Conservation (phyloP, 140 eudicot genomes). For the Stevia rebaudiana region DNA sequence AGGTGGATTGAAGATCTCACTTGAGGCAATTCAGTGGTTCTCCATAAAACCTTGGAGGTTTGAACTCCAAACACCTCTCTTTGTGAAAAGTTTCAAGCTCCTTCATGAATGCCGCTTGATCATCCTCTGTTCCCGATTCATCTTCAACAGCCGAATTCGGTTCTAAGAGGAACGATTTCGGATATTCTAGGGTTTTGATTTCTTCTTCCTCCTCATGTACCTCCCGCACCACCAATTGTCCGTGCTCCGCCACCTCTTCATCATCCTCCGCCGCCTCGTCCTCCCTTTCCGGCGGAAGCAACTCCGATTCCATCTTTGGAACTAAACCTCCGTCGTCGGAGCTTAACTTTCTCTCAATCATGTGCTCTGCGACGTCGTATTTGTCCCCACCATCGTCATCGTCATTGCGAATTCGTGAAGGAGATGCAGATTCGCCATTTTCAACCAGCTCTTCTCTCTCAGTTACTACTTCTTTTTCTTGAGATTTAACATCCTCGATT, state of each 20-base stretch:
- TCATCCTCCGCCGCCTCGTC: conserved; percentile 34
- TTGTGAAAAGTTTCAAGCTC: conserved; percentile 74
- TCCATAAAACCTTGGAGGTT: conserved; percentile 76
- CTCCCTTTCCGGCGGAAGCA: conserved; percentile 5
- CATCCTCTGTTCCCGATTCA: conserved; percentile 77
- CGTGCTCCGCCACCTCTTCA: conserved; percentile 33
- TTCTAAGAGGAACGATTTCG: conserved; percentile 43
- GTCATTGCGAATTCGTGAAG: conserved; percentile 14
- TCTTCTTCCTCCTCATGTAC: conserved; percentile 23
- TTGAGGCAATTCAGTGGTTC: conserved; percentile 81
- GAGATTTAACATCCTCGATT: conserved; percentile 8
- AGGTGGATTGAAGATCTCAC: conserved; percentile 31
- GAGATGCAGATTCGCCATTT: conserved; percentile 22
- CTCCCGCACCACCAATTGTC: conserved; percentile 17
- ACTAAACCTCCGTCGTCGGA: not conserved
- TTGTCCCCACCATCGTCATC: conserved; percentile 8
- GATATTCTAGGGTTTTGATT: conserved; percentile 21
- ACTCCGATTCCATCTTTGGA: conserved; percentile 5
- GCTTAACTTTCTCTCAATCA: not conserved
- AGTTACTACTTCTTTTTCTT: conserved; percentile 11
- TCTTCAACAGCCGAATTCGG: conserved; percentile 47
- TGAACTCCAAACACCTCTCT: conserved; percentile 67
- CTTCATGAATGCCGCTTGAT: conserved; percentile 67
- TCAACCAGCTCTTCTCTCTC: conserved; percentile 18
- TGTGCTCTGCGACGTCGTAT: conserved; percentile 16